Conservation (phyloP, 805 yeast species). For the Myxozyma udenii region DNA sequence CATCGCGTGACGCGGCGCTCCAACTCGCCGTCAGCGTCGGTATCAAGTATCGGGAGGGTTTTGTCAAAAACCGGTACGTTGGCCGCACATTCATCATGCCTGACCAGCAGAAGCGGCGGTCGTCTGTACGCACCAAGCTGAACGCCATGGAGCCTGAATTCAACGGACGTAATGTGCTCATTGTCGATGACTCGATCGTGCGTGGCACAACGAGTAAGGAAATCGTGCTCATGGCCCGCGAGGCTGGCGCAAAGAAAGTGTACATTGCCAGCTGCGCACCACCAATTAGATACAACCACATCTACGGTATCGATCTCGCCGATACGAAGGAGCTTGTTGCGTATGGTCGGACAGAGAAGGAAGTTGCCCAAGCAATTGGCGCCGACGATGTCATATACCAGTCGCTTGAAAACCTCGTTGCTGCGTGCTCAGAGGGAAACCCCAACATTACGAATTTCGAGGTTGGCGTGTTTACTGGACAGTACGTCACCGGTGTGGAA, state of each 20-base stretch:
- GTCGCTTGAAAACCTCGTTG: slow-evolving; percentile 73
- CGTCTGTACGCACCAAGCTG: slow-evolving; percentile 88
- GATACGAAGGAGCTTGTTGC: slow-evolving; percentile 93
- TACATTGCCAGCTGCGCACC: slow-evolving; percentile 97
- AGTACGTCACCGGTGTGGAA: slow-evolving; percentile 91
- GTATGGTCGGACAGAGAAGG: slow-evolving; percentile 67
- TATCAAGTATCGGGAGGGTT: slow-evolving; percentile 91
- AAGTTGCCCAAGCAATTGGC: slow-evolving; percentile 73
- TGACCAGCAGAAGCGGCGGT: slow-evolving; percentile 87
- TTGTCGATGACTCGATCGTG: slow-evolving; percentile 96
- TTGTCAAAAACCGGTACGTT: slow-evolving; percentile 92
- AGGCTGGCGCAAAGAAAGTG: slow-evolving; percentile 95
- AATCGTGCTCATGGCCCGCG: slow-evolving; percentile 96
- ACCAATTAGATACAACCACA: slow-evolving; percentile 92
- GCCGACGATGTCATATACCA: slow-evolving; percentile 92
- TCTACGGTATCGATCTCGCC: slow-evolving; percentile 96
- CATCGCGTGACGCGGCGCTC: slow-evolving; percentile 92
- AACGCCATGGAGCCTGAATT: slow-evolving; percentile 96
- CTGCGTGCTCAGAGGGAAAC: slow-evolving; percentile 55
- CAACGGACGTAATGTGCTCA: slow-evolving; percentile 73
- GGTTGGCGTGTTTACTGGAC: slow-evolving; percentile 95
- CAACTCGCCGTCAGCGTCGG: slow-evolving; percentile 82
- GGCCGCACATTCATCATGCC: slow-evolving; percentile 99
- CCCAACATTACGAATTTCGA: slow-evolving; percentile 63
- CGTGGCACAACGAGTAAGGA: slow-evolving; percentile 97